Conservation (phyloP, 495 filamentous ascomycete species). For the Aspergillus carlsbadensis region DNA sequence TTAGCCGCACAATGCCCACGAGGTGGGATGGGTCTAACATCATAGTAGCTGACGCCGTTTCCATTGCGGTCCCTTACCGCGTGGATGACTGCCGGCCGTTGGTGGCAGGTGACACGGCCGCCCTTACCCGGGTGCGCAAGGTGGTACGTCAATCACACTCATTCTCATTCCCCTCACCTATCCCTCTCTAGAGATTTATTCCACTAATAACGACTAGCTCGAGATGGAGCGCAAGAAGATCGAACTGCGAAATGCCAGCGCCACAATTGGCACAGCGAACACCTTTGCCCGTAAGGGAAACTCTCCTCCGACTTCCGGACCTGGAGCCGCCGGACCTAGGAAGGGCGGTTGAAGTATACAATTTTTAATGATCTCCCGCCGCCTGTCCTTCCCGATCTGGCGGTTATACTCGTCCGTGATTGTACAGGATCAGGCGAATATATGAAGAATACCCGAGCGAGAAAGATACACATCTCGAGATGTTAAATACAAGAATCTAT, state of each 20-base stretch:
- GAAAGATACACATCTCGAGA: neutral
- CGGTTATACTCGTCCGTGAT: neutral
- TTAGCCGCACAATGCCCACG: slow-evolving; percentile 62
- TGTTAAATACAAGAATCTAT: neutral
- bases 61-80: slow-evolving; percentile 60
- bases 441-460: neutral
- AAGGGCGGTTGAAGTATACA: slow-evolving; percentile 27
- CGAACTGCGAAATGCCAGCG: slow-evolving; percentile 44
- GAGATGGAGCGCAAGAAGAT: slow-evolving; percentile 54
- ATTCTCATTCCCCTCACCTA: neutral
- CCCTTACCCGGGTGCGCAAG: slow-evolving; percentile 59
- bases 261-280: slow-evolving; percentile 39
- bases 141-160: slow-evolving; percentile 48
- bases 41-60: slow-evolving; percentile 63
- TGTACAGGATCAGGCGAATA: neutral
- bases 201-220: slow-evolving; percentile 28
- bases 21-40: slow-evolving; percentile 63
- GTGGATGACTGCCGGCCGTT: slow-evolving; percentile 56
- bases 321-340: slow-evolving; percentile 27
- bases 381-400: neutral
- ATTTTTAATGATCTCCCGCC: neutral
- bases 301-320: slow-evolving; percentile 19
- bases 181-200: neutral
- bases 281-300: slow-evolving; percentile 25
- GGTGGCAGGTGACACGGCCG: slow-evolving; percentile 47